Evolutionary conservation across 352 stramenopile species (phyloP), one percentile per base, ranked within the genome.

Genomic region (Elongisporangium anandrum): DNA sequence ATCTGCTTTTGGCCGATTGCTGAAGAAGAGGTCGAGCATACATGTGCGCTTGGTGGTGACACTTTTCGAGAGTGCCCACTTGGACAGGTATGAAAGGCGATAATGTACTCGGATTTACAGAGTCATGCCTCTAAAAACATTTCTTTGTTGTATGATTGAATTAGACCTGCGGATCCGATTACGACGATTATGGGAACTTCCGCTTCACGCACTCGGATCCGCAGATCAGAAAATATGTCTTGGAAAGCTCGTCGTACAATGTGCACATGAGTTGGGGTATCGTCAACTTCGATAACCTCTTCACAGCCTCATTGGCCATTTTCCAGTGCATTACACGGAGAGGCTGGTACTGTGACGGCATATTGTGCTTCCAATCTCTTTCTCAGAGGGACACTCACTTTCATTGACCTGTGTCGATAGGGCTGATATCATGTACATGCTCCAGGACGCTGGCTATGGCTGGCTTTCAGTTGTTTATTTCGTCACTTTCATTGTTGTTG

Each of bases 311-410:
- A 34, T 52, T 97, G 1, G 77, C 81, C 2, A 85, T 96, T 13
- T 94, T 97, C 59, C 83, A 95, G 58, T 75, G 76, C 26, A 81
- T 97, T 19, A 97, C 89, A 4, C 65, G 92, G 21, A 85, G 95
- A 66, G 91, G 91, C 13, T 97, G 90, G 91, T 85, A 70, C 9
- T 12, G 24, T 20, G n/a, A n/a, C n/a, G n/a, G n/a, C n/a, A n/a
- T n/a, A n/a, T n/a, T n/a, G 7, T 50, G n/a, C 50, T 34, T 48
- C 9, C 5, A n/a, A n/a, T n/a, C n/a, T n/a, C n/a, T n/a, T n/a
- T n/a, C n/a, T n/a, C n/a, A n/a, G n/a, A n/a, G n/a, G n/a, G n/a
- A n/a, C n/a, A n/a, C n/a, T n/a, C n/a, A n/a, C n/a, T n/a, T n/a
- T n/a, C n/a, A n/a, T n/a, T n/a, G n/a, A n/a, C n/a, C n/a, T n/a